Base-by-base conservation (phyloP, 2,329 filamentous ascomycete species). In the Xylaria sp. region DNA sequence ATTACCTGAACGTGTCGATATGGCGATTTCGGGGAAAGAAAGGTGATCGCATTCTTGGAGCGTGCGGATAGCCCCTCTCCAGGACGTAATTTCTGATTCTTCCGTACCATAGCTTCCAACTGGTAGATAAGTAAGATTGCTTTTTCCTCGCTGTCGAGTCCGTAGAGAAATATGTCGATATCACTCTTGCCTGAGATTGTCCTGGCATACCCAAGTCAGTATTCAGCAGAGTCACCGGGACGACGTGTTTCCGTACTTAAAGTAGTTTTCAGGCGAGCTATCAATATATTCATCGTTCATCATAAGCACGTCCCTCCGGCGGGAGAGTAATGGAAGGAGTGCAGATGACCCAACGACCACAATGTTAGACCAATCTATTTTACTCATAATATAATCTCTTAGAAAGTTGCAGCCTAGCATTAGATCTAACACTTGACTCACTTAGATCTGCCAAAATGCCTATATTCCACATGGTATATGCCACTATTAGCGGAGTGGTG, bases 131-230 rank as follows among this genome's bases (percentile, higher is more conserved):
- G 51, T 54, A 10, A 25, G n/a, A 54, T 54, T 27, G 51, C 51
- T 27, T 33, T 33, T 1, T 54, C 51, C 11, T 54, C 51, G 20
- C 9, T 27, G n/a, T 54, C 51, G 20, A 54, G 33, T 7, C 51
- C 51, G 20, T 54, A 54, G n/a, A 54, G 33, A 27, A 54, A 54
- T 54, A 54, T 54, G 20, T 54, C 51, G 11, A 54, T 25, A 13
- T 54, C 51, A 39, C 51, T 54, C 6, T 11, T 17, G n/a, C n/a
- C 17, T 38, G 51, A 33, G 20, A 54, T 38, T 17, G 51, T 54
- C 51, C 51, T 54, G 3, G 51, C 3, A 54, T 38, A 38, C 31
- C 9, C 13, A 27, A 27, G 7, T 54, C 17, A 39, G 51, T 20
- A 39, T 4, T 17, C 10, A 20, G 3, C n/a, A n/a, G 29, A 22